Evolutionary conservation across 2,329 filamentous ascomycete species (phyloP).

Genomic region (Neopestalotiopsis rosae): DNA sequence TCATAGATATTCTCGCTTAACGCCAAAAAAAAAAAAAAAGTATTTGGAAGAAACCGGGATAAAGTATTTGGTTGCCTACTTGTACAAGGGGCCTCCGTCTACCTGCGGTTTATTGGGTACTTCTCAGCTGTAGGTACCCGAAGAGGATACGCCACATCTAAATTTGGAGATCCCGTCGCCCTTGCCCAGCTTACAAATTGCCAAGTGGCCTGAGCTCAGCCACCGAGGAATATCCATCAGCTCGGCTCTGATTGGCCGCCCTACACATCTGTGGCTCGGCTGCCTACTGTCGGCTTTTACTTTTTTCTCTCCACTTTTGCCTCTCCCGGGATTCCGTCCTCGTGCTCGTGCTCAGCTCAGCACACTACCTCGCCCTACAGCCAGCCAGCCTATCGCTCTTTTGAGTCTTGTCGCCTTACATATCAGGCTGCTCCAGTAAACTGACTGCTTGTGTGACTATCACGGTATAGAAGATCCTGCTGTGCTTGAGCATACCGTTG

Average conservation of each 20-base stretch:
- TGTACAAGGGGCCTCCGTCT: background rate
- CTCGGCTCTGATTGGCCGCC: background rate
- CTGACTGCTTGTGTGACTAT: constrained; percentile 9
- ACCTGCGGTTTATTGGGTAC: background rate
- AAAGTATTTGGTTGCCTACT: background rate
- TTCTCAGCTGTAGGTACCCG: background rate
- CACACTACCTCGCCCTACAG: background rate
- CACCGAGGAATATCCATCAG: background rate
- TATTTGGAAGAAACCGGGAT: background rate
- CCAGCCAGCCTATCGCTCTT: background rate
- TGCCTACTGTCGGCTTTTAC: constrained; percentile 1
- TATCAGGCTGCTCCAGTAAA: constrained; percentile 15
- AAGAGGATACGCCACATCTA: constrained; percentile 1
- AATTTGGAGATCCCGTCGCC: background rate
- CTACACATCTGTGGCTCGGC: constrained; percentile 2
- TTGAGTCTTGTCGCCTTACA: constrained; percentile 1
- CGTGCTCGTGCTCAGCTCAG: background rate
- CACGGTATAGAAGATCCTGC: constrained; percentile 8
- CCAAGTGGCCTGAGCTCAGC: background rate
- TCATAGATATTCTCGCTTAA: background rate
- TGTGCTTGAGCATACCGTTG: constrained; percentile 10
- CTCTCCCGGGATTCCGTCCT: background rate
- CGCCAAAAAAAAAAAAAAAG: background rate
- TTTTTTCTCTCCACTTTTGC: background rate
- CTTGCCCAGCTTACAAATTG: background rate